phyloP scores from a whole-genome alignment of 2,329 filamentous ascomycete species.

The Raffaelea arxii region DNA sequence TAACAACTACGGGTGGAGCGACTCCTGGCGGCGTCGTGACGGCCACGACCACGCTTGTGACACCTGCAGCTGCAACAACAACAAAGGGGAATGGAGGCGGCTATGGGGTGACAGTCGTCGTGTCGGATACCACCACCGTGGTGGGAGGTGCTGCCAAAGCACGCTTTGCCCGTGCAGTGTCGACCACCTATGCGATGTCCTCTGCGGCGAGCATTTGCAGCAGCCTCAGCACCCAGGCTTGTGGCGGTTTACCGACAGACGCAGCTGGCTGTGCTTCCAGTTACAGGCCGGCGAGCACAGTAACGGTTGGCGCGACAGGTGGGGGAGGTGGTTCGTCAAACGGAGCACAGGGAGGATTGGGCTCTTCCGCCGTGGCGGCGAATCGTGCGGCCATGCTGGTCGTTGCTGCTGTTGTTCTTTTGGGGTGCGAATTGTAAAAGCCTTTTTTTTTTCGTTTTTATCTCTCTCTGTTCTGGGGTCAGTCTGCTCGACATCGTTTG shows the following conservation, averaged over 20 bases:
- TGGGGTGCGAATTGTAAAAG: too few relatives aligned
- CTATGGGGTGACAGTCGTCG: slow-evolving; percentile 46
- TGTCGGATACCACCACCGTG: slow-evolving; percentile 22
- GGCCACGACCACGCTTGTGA: neutral
- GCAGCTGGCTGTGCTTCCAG: slow-evolving; percentile 5
- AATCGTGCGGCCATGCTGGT: too few relatives aligned
- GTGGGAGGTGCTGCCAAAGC: neutral
- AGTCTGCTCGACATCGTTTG: too few relatives aligned
- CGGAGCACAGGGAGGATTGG: too few relatives aligned
- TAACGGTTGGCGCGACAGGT: too few relatives aligned
- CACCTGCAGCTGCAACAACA: neutral
- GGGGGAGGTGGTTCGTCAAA: too few relatives aligned
- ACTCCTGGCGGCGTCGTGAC: neutral
- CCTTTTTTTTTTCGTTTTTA: too few relatives aligned
- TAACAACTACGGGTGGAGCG: slow-evolving; percentile 13
- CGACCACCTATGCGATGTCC: slow-evolving; percentile 2
- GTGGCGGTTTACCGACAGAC: slow-evolving; percentile 11
- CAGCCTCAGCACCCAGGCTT: slow-evolving; percentile 15
- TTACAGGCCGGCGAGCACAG: slow-evolving; percentile 6
- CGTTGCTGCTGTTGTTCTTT: too few relatives aligned
- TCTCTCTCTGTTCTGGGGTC: too few relatives aligned
- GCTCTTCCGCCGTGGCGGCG: too few relatives aligned
- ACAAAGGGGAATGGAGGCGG: neutral
- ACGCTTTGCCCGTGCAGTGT: slow-evolving; percentile 1
- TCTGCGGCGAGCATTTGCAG: slow-evolving; percentile 10